These are phyloP conservation scores for Botrytis fragariae DNA, from an alignment of 2,329 filamentous ascomycete genomes.

Conservation along the genomic window DNA sequence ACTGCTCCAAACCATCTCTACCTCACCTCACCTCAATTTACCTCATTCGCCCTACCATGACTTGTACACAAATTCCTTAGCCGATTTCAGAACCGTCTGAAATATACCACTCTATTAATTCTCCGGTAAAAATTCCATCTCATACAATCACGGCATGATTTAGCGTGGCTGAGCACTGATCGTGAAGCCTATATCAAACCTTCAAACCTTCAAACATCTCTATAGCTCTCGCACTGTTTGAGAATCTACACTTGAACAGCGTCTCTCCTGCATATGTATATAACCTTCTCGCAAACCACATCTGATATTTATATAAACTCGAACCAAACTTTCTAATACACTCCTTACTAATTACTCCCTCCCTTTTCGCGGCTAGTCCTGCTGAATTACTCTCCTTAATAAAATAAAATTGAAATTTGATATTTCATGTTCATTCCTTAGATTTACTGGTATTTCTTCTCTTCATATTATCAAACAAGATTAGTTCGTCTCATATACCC, in stretches of 20 bases:
- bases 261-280: neutral
- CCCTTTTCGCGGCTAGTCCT: neutral
- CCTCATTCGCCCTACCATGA: neutral
- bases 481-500: neutral
- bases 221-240: neutral
- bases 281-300: neutral
- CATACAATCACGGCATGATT: neutral
- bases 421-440: neutral
- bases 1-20: neutral
- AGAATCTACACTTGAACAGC: neutral
- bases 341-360: neutral
- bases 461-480: neutral
- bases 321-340: neutral
- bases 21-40: neutral
- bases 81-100: neutral
- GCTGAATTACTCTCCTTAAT: constrained; percentile 1
- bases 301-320: neutral
- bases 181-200: constrained; percentile 5
- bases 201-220: neutral
- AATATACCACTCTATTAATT: neutral
- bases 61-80: neutral
- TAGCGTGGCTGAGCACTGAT: neutral
- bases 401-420: neutral
- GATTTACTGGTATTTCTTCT: neutral
- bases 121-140: neutral